Conservation (phyloP, 768 basidiomycete species). For the Xerocomellus chrysenteron region DNA sequence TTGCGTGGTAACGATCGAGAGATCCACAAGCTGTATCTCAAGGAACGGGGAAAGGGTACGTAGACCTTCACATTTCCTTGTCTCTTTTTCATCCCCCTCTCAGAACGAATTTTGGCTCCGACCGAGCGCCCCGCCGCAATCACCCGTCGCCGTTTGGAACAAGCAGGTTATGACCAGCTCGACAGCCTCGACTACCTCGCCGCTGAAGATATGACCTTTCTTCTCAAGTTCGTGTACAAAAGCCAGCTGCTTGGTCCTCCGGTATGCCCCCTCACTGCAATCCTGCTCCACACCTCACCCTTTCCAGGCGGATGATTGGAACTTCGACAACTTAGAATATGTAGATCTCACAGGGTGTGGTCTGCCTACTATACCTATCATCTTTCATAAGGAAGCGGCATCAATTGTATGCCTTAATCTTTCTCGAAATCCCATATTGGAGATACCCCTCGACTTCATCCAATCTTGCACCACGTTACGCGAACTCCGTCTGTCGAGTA, state of each 20-base stretch:
- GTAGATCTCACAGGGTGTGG: slow-evolving; percentile 82
- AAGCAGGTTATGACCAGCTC: slow-evolving; percentile 82
- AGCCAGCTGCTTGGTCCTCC: slow-evolving; percentile 63
- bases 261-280: slow-evolving; percentile 39
- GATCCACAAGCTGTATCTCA: slow-evolving; percentile 68
- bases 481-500: slow-evolving; percentile 83
- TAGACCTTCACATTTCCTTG: not conserved
- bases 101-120: slow-evolving; percentile 81
- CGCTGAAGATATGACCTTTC: slow-evolving; percentile 75
- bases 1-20: slow-evolving; percentile 50
- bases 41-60: slow-evolving; percentile 74
- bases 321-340: slow-evolving; percentile 67
- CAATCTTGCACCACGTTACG: slow-evolving; percentile 81
- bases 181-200: slow-evolving; percentile 80
- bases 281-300: not conserved
- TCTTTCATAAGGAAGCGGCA: slow-evolving; percentile 80
- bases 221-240: slow-evolving; percentile 90
- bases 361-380: slow-evolving; percentile 85
- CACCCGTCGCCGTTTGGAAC: slow-evolving; percentile 77
- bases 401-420: slow-evolving; percentile 83
- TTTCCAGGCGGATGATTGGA: slow-evolving; percentile 68
- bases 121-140: slow-evolving; percentile 85
- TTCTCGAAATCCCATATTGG: slow-evolving; percentile 92
- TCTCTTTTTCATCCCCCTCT: not conserved
- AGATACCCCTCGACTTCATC: slow-evolving; percentile 95